Base-by-base conservation (phyloP, 805 yeast species). In the Metschnikowia noctiluminum region DNA sequence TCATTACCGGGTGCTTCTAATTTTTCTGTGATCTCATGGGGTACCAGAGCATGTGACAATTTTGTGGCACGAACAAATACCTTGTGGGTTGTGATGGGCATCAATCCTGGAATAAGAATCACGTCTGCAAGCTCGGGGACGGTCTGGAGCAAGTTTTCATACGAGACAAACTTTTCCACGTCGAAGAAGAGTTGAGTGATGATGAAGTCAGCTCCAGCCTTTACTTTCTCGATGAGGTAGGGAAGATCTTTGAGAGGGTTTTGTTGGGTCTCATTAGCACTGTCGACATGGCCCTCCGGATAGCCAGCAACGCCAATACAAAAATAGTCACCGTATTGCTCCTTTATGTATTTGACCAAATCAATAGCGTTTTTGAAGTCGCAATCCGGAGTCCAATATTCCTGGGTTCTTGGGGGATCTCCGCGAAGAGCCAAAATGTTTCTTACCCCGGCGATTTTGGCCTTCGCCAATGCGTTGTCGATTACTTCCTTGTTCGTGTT, bases 241-340 rank as follows among this genome's bases (percentile, higher is more conserved):
- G 94, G 92, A 41, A 92, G 61, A 65, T 92, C 99, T 41, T 77
- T 77, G 21, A 64, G 62, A 0, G 85, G 82, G 58, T 81, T 79
- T 64, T 90, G 96, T 34, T 74, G 76, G 8, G 80, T 67, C 40
- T 70, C 76, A 57, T 84, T 88, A 1, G 89, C 77, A 12, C 95
- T 92, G 57, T 91, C 96, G 34, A 89, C 90, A 68, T 92, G 97
- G 15, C 99, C 99, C 64, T 92, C 99, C 8, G 99, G 97, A 65
- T 92, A 92, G 1, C 95, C 97, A 1, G 99, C 99, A 13, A 92
- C 99, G 51, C 99, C 99, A 47, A 92, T 75, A 62, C 96, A 87
- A 69, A 92, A 92, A 58, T 83, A 85, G 62, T 87, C 87, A 3
- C 89, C 94, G 62, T 91, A 75, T 42, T 80, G 65, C 46, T 74